These are phyloP conservation scores for Comarum palustre DNA, from an alignment of 306 rosid genomes.

Conservation along the genomic window DNA sequence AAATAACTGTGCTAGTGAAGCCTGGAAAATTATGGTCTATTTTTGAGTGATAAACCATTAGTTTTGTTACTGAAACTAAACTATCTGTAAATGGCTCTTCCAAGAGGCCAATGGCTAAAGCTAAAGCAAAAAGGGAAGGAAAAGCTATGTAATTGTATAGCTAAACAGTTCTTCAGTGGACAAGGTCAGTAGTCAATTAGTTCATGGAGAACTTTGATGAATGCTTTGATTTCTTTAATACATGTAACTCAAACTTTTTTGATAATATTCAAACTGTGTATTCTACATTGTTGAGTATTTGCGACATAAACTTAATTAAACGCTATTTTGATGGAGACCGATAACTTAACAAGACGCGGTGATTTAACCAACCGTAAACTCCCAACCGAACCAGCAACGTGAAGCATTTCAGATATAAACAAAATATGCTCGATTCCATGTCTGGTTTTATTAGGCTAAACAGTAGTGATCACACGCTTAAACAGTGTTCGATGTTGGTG, in stretches of 20 bases:
- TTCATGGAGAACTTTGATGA: neutral
- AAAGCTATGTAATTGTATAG: neutral
- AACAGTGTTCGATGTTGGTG: constrained; percentile 27
- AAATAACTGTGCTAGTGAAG: neutral
- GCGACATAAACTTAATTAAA: neutral
- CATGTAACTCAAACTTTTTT: neutral
- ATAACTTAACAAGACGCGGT: neutral
- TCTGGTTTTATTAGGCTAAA: neutral
- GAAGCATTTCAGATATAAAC: neutral
- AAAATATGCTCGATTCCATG: neutral
- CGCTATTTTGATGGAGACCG: neutral
- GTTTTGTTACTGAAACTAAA: neutral
- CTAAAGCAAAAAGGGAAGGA: neutral
- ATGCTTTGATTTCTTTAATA: neutral
- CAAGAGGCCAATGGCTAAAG: neutral
- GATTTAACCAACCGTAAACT: neutral
- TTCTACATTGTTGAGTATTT: neutral
- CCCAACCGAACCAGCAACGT: neutral
- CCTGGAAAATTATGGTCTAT: neutral
- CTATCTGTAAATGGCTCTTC: neutral
- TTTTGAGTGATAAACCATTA: neutral
- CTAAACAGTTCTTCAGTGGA: neutral
- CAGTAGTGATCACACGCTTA: neutral
- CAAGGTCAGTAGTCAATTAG: neutral
- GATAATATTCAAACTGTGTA: too few relatives aligned